These are phyloP conservation scores for Pseudogymnoascus sp. DNA, from an alignment of 2,329 filamentous ascomycete species.

Conservation along the genomic window DNA sequence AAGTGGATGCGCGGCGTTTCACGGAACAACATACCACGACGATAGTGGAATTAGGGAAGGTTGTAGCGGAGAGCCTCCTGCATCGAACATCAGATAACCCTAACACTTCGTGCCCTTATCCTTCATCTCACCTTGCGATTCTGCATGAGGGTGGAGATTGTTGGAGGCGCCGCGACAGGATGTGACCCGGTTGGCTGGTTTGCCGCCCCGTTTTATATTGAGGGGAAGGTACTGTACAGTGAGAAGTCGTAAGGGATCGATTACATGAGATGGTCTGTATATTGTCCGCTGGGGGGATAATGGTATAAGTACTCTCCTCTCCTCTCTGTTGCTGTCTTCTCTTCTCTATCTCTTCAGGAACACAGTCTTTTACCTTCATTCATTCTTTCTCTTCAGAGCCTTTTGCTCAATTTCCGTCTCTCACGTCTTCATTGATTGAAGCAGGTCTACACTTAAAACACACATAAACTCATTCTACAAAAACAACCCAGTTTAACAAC, in stretches of 20 bases:
- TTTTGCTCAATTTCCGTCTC: not conserved
- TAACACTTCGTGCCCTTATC: not conserved
- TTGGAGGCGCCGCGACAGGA: not conserved
- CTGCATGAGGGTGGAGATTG: not conserved
- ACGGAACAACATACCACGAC: not conserved
- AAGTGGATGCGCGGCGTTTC: not conserved
- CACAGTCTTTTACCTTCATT: not conserved
- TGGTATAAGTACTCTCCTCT: not conserved
- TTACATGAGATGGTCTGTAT: not conserved
- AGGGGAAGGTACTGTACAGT: not conserved
- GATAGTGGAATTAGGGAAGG: not conserved
- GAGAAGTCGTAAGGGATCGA: not conserved
- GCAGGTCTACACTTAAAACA: slow-evolving; percentile 17
- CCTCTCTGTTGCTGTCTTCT: not conserved
- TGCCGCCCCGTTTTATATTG: not conserved
- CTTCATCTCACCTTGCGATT: not conserved
- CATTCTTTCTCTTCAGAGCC: not conserved
- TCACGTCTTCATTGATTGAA: slow-evolving; percentile 24
- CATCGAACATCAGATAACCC: not conserved
- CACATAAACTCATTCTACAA: slow-evolving; percentile 13
- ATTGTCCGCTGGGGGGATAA: not conserved
- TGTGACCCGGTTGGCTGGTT: not conserved
- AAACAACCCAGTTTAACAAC: slow-evolving; percentile 14
- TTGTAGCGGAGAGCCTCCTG: not conserved
- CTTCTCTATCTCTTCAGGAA: not conserved